Evolutionary conservation across 495 filamentous ascomycete genomes (phyloP).

Genomic region (Amniculicola lignicola): DNA sequence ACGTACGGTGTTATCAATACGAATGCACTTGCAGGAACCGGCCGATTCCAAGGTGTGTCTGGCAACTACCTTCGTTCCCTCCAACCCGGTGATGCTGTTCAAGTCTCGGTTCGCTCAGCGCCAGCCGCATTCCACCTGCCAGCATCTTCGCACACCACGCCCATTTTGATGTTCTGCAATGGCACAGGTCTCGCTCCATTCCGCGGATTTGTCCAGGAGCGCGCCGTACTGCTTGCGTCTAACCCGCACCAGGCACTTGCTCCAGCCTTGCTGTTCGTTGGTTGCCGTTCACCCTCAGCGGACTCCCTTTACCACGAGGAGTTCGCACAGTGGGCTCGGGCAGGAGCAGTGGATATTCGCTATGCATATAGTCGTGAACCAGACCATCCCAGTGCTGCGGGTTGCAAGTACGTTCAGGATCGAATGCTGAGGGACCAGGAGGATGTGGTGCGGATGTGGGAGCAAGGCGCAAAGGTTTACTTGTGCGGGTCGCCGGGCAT

Average conservation of each 20-base stretch:
- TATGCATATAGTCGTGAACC: conserved; percentile 51
- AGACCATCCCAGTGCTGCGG: conserved; percentile 35
- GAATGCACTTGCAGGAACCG: conserved; percentile 45
- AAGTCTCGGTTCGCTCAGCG: conserved; percentile 54
- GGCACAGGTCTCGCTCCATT: conserved; percentile 65
- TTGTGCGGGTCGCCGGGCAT: conserved; percentile 64
- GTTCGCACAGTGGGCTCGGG: conserved; percentile 54
- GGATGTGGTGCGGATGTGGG: conserved; percentile 54
- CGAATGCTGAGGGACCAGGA: conserved; percentile 52
- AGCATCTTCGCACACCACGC: conserved; percentile 52
- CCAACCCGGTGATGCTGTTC: conserved; percentile 54
- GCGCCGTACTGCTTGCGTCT: conserved; percentile 50
- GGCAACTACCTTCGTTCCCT: conserved; percentile 58
- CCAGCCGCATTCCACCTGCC: conserved; percentile 63
- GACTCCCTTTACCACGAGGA: conserved; percentile 64
- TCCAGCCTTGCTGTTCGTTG: conserved; percentile 61
- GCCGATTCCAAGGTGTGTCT: conserved; percentile 49
- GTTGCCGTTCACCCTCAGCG: conserved; percentile 55
- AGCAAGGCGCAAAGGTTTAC: conserved; percentile 56
- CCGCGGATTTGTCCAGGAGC: conserved; percentile 68
- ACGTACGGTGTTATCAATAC: conserved; percentile 62
- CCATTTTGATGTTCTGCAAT: conserved; percentile 61
- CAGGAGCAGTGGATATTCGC: conserved; percentile 57
- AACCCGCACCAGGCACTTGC: conserved; percentile 51
- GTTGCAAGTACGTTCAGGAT: conserved; percentile 63